Conservation (phyloP, 306 rosid genomes). For the Fagus crenata region DNA sequence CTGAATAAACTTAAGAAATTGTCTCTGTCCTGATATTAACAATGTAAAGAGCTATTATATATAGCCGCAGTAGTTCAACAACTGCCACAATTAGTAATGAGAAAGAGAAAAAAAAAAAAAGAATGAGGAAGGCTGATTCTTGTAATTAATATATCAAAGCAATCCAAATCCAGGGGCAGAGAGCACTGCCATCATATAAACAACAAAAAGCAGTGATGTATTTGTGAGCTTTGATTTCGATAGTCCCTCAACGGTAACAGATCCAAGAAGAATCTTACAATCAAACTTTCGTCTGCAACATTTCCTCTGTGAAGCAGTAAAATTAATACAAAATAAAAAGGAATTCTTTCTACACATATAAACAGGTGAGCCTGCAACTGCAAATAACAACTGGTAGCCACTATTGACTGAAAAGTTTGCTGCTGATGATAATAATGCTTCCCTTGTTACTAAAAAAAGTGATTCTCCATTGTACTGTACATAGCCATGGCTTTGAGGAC, state of each 20-base stretch:
- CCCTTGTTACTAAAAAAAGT: slow-evolving; percentile 28
- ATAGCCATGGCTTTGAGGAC: slow-evolving; percentile 33
- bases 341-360: slow-evolving; percentile 40
- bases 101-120: neutral
- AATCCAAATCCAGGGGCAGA: slow-evolving; percentile 23
- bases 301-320: neutral
- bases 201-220: slow-evolving; percentile 11
- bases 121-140: neutral
- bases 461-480: slow-evolving; percentile 55
- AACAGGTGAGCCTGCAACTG: slow-evolving; percentile 41
- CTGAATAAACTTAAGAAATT: neutral
- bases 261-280: slow-evolving; percentile 39
- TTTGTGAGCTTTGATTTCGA: slow-evolving; percentile 29
- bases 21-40: neutral
- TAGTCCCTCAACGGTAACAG: slow-evolving; percentile 24
- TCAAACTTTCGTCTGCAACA: slow-evolving; percentile 1
- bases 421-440: slow-evolving; percentile 10
- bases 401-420: slow-evolving; percentile 18
- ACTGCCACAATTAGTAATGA: neutral
- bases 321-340: neutral
- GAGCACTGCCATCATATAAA: slow-evolving; percentile 30
- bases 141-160: slow-evolving; percentile 21
- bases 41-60: neutral
- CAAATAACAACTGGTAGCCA: slow-evolving; percentile 24
- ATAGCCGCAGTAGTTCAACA: neutral